Evolutionary conservation across 139 green algal species (phyloP), one percentile per base, ranked within the genome.

Genomic region (Picochlorum sp.): DNA sequence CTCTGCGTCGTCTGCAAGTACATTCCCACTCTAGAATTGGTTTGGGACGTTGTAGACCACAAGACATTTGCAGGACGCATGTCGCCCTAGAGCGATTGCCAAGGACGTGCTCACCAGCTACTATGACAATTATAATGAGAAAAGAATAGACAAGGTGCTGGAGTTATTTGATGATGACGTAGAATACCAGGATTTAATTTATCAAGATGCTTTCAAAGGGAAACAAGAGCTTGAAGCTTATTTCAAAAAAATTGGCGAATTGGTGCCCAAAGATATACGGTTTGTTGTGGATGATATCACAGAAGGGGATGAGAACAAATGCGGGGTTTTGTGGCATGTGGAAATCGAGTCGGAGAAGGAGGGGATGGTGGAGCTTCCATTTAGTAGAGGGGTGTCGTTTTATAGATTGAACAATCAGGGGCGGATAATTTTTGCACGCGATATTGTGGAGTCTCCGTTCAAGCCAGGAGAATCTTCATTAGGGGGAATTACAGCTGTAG

Each of bases 231-330:
- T 92, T 4, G 51, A 79, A 11, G 23, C 28, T 0, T 91, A 84
- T 65, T 83, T 91, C n/a, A 61, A 68, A 3, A 90, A 86, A 56
- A 65, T 86, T 4, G 65, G 56, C 0, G 6, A 45, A 14, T 73
- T 72, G 2, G 67, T 89, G 4, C 78, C 81, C 0, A n/a, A 32
- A 2, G 87, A 92, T 70, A 69, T 93, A 10, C 74, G 78, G 55
- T 93, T 91, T 70, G 70, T 83, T 2, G 75, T 90, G 4, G 86
- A 94, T 21, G 85, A 86, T 70, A 84, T 91, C 59, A 84, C 83
- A 0, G 61, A 70, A 0, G 79, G 70, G 0, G 83, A 88, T 47
- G 15, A 56, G 5, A 37, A 34, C 1, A 72, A 68, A 11, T 80
- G 82, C 11, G 85, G 86, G 9, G 76, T 92, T 59, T 70, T 67